Evolutionary conservation across 345 rosid species (phyloP).

Genomic region (Acer saccharum): DNA sequence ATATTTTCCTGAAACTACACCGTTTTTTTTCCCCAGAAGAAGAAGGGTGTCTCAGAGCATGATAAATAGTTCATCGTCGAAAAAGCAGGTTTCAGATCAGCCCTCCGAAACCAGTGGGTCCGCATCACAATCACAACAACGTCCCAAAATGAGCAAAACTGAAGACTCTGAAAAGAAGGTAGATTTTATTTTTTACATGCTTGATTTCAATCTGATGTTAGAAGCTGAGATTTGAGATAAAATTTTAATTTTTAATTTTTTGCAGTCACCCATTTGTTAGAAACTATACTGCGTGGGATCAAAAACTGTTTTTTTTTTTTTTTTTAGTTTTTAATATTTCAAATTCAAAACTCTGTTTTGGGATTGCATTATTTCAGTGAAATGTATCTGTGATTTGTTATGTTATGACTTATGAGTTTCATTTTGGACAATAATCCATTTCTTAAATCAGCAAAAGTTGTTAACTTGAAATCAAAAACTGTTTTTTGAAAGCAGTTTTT

Average conservation of each 20-base stretch:
- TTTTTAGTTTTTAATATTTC: background rate
- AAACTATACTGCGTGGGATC: background rate
- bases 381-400: background rate
- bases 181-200: background rate
- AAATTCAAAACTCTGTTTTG: background rate
- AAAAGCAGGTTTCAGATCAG: conserved; percentile 49
- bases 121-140: conserved; percentile 36
- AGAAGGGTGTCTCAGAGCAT: conserved; percentile 7
- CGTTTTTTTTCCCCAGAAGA: conserved; percentile 16
- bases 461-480: background rate
- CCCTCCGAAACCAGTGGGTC: conserved; percentile 41
- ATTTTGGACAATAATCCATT: background rate
- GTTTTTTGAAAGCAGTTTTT: conserved; percentile 9
- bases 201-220: background rate
- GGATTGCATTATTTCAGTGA: background rate
- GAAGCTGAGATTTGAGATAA: background rate
- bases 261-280: conserved; percentile 3
- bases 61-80: conserved; percentile 44
- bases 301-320: background rate
- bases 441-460: background rate
- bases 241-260: conserved; percentile 10
- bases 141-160: conserved; percentile 54
- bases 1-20: conserved; percentile 8
- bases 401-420: background rate
- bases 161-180: conserved; percentile 56